Evolutionary conservation across 306 rosid species (phyloP).

Genomic region (Pachyrhizus erosus): DNA sequence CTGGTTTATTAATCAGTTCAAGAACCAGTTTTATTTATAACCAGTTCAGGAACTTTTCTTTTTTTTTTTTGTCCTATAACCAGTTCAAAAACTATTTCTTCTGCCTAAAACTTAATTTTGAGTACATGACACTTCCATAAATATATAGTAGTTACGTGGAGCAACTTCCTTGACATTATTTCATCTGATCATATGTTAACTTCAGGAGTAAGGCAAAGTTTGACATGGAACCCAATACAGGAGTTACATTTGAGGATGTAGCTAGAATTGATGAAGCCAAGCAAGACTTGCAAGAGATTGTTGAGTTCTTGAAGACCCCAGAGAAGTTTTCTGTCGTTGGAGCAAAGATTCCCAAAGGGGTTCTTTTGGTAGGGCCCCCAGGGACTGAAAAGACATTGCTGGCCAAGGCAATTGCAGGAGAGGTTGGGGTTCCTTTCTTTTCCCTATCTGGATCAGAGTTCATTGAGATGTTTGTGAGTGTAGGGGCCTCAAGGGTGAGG

Average conservation of each 20-base stretch:
- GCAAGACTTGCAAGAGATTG: slow-evolving; percentile 84
- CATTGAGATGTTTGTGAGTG: slow-evolving; percentile 86
- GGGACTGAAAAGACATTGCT: slow-evolving; percentile 85
- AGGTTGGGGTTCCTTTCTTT: slow-evolving; percentile 89
- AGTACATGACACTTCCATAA: not conserved
- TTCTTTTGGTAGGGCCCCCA: slow-evolving; percentile 74
- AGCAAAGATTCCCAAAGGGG: slow-evolving; percentile 79
- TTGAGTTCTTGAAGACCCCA: slow-evolving; percentile 76
- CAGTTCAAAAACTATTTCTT: not conserved
- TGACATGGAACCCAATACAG: slow-evolving; percentile 85
- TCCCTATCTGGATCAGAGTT: slow-evolving; percentile 86
- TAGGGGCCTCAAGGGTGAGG: slow-evolving; percentile 87
- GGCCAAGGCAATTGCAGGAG: slow-evolving; percentile 88
- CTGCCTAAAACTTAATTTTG: too few relatives aligned
- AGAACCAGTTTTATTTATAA: not conserved
- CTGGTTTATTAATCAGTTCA: too few relatives aligned
- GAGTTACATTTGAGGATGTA: slow-evolving; percentile 81
- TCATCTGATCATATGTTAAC: not conserved
- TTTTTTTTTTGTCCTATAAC: not conserved
- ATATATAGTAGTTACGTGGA: not conserved
- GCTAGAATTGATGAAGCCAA: slow-evolving; percentile 93
- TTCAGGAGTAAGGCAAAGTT: slow-evolving; percentile 78
- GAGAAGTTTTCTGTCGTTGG: slow-evolving; percentile 83
- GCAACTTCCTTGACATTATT: slow-evolving; percentile 5
- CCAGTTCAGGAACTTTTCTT: not conserved